These are phyloP conservation scores for Fusarium beomiforme DNA, from an alignment of 2,329 filamentous ascomycete species.

Conservation along the genomic window DNA sequence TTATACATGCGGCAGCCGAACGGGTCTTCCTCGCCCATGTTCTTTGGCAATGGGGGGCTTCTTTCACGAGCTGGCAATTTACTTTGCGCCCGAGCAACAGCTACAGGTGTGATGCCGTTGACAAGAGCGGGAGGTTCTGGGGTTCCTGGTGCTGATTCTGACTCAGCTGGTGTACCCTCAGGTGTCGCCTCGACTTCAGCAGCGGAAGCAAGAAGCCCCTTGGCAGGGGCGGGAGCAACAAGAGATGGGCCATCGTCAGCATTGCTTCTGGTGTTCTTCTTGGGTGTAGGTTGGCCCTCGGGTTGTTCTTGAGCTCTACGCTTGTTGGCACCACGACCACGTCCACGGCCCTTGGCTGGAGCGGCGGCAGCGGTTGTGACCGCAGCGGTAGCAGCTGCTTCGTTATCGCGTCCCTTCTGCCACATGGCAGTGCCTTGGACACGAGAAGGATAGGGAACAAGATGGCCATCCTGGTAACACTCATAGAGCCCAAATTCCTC, in stretches of 20 bases:
- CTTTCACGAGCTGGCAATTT: constrained; percentile 49
- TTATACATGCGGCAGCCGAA: constrained; percentile 60
- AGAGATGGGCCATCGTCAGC: constrained; percentile 45
- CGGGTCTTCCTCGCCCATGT: constrained; percentile 59
- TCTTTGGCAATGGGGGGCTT: constrained; percentile 52
- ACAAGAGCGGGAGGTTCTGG: constrained; percentile 46
- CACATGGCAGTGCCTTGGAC: constrained; percentile 56
- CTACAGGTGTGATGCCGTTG: constrained; percentile 41
- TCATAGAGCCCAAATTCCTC: constrained; percentile 56
- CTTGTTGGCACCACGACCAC: constrained; percentile 53
- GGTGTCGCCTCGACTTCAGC: constrained; percentile 50
- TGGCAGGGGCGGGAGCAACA: constrained; percentile 45
- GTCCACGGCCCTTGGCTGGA: constrained; percentile 45
- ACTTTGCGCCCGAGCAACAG: constrained; percentile 41
- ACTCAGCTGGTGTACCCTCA: constrained; percentile 49
- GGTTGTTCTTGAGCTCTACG: constrained; percentile 61
- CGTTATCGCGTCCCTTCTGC: constrained; percentile 50
- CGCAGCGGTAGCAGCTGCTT: constrained; percentile 49
- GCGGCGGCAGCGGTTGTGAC: constrained; percentile 40
- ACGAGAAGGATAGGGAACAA: constrained; percentile 58
- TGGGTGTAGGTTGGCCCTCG: constrained; percentile 60
- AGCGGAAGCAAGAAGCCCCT: constrained; percentile 53
- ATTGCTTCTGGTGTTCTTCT: constrained; percentile 54
- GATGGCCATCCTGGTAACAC: constrained; percentile 52
- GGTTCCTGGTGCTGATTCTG: constrained; percentile 50